phyloP scores from a whole-genome alignment of 306 rosid species.

The Pyrus bretschneideri region DNA sequence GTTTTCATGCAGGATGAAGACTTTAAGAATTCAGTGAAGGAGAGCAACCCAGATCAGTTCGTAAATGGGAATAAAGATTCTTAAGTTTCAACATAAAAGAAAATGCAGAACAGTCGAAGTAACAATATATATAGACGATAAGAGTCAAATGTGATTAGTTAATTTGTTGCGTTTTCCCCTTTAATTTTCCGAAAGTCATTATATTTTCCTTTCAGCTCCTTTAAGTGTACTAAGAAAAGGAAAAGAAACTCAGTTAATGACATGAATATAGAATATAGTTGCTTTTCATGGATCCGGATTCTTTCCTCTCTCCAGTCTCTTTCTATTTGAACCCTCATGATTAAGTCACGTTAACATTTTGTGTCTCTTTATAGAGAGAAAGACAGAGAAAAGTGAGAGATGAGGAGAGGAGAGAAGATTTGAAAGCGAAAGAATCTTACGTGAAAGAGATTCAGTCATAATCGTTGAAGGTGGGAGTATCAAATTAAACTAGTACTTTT shows the following conservation, averaged over 20 bases:
- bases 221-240: neutral
- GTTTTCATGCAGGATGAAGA: slow-evolving; percentile 27
- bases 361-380: too few relatives aligned
- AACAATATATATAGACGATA: neutral
- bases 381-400: too few relatives aligned
- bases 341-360: too few relatives aligned
- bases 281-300: neutral
- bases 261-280: neutral
- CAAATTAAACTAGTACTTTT: neutral
- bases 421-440: too few relatives aligned
- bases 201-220: slow-evolving; percentile 1
- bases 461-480: slow-evolving; percentile 19
- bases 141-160: slow-evolving; percentile 7
- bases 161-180: neutral
- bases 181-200: neutral
- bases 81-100: neutral
- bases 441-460: neutral
- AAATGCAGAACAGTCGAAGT: neutral
- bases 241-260: neutral
- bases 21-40: slow-evolving; percentile 25
- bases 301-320: too few relatives aligned
- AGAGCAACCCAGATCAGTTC: neutral
- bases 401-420: too few relatives aligned
- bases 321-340: fast-evolving
- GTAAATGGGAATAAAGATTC: neutral